Conservation (phyloP, 192 early-diverging fungal species). For the Umbelopsis vinacea region DNA sequence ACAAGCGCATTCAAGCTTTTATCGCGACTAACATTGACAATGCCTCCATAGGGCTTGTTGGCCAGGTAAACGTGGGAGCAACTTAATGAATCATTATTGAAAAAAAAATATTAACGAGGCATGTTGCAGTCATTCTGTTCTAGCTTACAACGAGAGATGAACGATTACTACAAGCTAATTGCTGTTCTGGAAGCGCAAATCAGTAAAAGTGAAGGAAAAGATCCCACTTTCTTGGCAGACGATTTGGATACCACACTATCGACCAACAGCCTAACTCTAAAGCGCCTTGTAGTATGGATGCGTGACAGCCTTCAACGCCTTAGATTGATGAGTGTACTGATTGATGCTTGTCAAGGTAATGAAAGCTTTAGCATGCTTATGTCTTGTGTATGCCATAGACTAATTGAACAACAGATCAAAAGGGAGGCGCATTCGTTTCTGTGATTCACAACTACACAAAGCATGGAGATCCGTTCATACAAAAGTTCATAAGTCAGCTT, state of each 20-base stretch:
- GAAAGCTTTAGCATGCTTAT: neutral
- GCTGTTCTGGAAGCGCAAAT: conserved; percentile 82
- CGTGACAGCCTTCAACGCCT: conserved; percentile 78
- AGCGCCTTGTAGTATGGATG: conserved; percentile 87
- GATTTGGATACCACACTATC: conserved; percentile 43
- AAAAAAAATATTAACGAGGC: conserved; percentile 27
- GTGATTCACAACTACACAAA: conserved; percentile 81
- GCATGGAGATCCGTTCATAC: conserved; percentile 92
- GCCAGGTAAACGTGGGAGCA: too few relatives aligned
- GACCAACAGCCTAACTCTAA: conserved; percentile 73
- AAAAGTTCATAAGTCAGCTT: conserved; percentile 74
- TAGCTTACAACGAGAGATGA: conserved; percentile 78
- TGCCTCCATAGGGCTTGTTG: conserved; percentile 55
- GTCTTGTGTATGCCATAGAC: neutral
- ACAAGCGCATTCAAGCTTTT: conserved; percentile 65
- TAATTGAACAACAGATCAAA: conserved; percentile 42
- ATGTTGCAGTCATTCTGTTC: conserved; percentile 78
- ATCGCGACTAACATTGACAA: conserved; percentile 52
- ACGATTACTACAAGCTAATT: conserved; percentile 85
- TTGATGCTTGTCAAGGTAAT: conserved; percentile 63
- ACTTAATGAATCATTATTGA: too few relatives aligned
- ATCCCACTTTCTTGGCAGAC: neutral
- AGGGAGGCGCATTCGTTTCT: conserved; percentile 76
- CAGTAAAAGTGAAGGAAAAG: conserved; percentile 27
- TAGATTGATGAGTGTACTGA: conserved; percentile 72